These are phyloP conservation scores for Kluyveromyces nonfermentans DNA, from an alignment of 805 yeast genomes.

Conservation along the genomic window DNA sequence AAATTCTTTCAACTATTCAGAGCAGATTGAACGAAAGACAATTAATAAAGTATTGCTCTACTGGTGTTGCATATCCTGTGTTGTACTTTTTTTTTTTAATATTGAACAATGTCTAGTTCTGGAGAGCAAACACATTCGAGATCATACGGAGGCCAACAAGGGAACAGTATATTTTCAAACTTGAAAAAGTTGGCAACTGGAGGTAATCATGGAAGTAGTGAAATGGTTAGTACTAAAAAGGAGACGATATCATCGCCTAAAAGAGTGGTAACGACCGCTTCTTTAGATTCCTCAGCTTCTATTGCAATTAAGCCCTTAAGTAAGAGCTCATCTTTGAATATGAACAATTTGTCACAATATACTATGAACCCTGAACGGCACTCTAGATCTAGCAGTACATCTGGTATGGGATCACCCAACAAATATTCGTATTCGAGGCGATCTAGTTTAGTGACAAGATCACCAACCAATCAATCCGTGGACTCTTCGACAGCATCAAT, in stretches of 20 bases:
- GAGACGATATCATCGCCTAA: constrained; percentile 15
- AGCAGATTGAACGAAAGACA: too few species aligned
- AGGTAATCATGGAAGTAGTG: constrained; percentile 1
- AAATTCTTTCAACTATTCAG: too few species aligned
- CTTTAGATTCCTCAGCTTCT: constrained; percentile 10
- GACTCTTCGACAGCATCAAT: constrained; percentile 18
- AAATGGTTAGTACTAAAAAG: constrained; percentile 5
- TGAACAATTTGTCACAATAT: constrained; percentile 24
- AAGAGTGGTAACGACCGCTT: constrained; percentile 12
- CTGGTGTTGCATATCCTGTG: too few species aligned
- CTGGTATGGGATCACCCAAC: constrained; percentile 13
- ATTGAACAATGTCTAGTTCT: background rate
- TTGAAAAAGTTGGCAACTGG: constrained; percentile 21
- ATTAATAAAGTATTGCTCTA: too few species aligned
- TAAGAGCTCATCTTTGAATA: constrained; percentile 21
- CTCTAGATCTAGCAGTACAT: constrained; percentile 5
- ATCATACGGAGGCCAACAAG: constrained; percentile 8
- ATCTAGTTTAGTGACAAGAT: constrained; percentile 16
- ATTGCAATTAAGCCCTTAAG: constrained; percentile 17
- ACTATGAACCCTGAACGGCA: constrained; percentile 10
- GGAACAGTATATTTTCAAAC: constrained; percentile 18
- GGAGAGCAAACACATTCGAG: constrained; percentile 9
- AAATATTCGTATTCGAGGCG: constrained; percentile 22
- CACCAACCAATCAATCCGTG: constrained; percentile 20
- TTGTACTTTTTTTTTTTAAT: too few species aligned